Conservation (phyloP, 345 rosid species). For the Pistacia atlantica region DNA sequence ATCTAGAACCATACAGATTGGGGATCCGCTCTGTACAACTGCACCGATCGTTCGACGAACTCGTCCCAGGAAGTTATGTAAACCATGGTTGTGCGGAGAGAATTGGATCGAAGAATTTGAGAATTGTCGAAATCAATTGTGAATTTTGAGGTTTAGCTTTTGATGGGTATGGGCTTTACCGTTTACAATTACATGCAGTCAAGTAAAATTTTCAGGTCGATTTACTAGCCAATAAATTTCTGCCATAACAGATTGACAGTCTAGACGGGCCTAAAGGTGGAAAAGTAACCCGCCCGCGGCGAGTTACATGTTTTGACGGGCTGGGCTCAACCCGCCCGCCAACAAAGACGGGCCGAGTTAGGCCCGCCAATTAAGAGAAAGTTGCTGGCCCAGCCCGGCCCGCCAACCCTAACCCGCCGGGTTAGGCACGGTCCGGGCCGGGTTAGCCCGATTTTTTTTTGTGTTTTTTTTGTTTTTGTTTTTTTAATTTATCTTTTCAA, state of each 20-base stretch:
- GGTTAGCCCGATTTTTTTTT: too few relatives aligned
- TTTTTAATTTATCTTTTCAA: too few relatives aligned
- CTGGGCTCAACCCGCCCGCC: too few relatives aligned
- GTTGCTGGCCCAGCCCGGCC: too few relatives aligned
- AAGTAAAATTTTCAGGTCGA: neutral
- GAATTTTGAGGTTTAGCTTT: neutral
- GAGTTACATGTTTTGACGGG: too few relatives aligned
- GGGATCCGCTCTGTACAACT: slow-evolving; percentile 86
- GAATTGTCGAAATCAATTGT: neutral
- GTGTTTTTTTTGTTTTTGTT: too few relatives aligned
- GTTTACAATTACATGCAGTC: neutral
- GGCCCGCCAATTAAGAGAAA: too few relatives aligned
- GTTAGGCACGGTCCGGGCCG: too few relatives aligned
- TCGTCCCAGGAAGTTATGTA: slow-evolving; percentile 84
- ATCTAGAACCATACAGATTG: slow-evolving; percentile 59
- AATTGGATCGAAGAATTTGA: neutral
- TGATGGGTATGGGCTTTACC: neutral
- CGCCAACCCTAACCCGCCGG: too few relatives aligned
- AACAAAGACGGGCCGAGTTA: too few relatives aligned
- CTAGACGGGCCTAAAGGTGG: too few relatives aligned
- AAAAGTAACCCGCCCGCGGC: too few relatives aligned
- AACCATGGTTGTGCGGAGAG: slow-evolving; percentile 45
- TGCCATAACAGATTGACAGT: neutral
- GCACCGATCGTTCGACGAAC: slow-evolving; percentile 76
- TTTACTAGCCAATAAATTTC: neutral